These are phyloP conservation scores for Raphanus sativus DNA, from an alignment of 345 rosid genomes.

Conservation along the genomic window DNA sequence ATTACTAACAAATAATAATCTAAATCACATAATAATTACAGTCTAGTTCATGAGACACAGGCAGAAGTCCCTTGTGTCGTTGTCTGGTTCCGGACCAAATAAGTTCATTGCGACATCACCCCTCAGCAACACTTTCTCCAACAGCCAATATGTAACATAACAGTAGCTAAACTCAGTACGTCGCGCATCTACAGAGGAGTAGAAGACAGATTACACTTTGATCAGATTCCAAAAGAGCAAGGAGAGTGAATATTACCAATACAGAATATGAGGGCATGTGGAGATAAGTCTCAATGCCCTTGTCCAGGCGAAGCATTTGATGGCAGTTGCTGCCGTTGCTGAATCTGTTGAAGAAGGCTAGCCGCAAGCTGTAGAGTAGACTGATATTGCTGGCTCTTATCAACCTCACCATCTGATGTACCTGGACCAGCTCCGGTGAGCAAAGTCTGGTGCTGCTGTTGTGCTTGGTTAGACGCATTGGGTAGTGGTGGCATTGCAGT, in stretches of 20 bases:
- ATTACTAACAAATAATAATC: background rate
- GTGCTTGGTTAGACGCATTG: no score
- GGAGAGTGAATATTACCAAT: constrained; percentile 43
- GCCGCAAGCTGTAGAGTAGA: constrained; percentile 94
- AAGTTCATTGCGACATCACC: constrained; percentile 13
- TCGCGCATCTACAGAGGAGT: background rate
- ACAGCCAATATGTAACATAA: constrained; percentile 2
- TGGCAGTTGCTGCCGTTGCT: constrained; percentile 57
- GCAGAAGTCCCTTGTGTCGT: background rate
- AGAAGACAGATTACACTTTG: background rate
- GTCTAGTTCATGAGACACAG: background rate
- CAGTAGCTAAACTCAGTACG: background rate
- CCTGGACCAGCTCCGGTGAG: constrained; percentile 52
- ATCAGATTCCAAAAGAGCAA: background rate
- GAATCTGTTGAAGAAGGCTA: constrained; percentile 83
- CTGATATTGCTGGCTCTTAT: constrained; percentile 85
- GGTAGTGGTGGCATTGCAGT: constrained; percentile 42
- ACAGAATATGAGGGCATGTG: constrained; percentile 20
- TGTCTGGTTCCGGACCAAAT: constrained; percentile 19
- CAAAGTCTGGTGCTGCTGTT: constrained; percentile 57
- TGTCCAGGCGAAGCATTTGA: constrained; percentile 43
- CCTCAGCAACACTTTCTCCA: constrained; percentile 4
- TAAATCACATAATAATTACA: constrained; percentile 8
- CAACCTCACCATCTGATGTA: constrained; percentile 60
- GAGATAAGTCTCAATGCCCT: constrained; percentile 43